Base-by-base conservation (phyloP, 495 filamentous ascomycete species). In the Tuber magnatum region DNA sequence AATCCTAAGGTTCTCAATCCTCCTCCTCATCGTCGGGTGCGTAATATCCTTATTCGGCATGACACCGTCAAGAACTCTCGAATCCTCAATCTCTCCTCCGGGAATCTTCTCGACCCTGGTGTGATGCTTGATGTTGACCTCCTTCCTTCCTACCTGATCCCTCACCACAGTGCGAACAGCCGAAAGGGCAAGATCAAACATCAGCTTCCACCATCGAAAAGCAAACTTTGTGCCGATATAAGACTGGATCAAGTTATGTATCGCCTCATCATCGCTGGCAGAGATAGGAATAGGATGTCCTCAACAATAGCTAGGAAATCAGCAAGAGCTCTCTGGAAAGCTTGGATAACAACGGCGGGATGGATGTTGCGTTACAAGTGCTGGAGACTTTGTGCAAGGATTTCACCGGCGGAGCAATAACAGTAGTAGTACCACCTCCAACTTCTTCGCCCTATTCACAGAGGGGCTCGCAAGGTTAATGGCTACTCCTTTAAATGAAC, bases 31-130 rank as follows among this genome's bases (percentile, higher is more conserved):
- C 88, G 97, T 97, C 74, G 95, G 95, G 86, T 99, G 95, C 40
- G 96, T 98, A 83, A 99, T 98, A 87, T 99, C 95, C 87, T 99
- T 99, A 88, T 98, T 99, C 83, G 98, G 88, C 95, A 99, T 97
- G 70, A 99, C 94, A 80, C 95, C 95, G 83, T 98, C 95, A 78
- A 99, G 87, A 56, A 99, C 95, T 80, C 88, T 89, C 79, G 91
- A 94, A 81, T 97, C 94, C 86, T 98, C 95, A 81, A 99, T 98
- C 87, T 99, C 93, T 76, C 95, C 96, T 83, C 95, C 95, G 24
- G 95, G 95, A 28, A 99, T 91, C 87, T 99, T 99, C 87, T 99
- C 95, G 68, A 99, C 88, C 83, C 95, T 91, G 56, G 96, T 96
- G 82, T 99, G 98, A 75, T 95, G 90, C 90, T 99, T 99, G 84